phyloP scores from a whole-genome alignment of 2,329 filamentous ascomycete genomes.

The Sporothrix brunneoviolacea region DNA sequence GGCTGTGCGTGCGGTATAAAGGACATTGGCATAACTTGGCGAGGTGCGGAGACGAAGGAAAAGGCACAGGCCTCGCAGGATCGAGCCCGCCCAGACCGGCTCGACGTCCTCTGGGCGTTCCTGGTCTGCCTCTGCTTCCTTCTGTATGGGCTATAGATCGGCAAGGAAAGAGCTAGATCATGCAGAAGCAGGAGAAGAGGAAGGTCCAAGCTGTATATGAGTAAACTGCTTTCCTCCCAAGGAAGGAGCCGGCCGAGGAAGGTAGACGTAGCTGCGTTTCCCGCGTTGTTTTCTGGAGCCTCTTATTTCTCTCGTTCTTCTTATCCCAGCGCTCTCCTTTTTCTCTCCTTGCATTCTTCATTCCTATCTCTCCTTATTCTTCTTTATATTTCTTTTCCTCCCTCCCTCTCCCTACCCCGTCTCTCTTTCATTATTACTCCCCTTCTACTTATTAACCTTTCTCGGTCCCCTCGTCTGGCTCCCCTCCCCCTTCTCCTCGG shows the following conservation, averaged over 20 bases:
- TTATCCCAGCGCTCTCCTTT: not conserved
- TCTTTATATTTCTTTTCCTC: not conserved
- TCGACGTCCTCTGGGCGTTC: no score
- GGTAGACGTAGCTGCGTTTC: not conserved
- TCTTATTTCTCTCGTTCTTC: not conserved
- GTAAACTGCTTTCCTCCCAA: not conserved
- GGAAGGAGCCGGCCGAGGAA: constrained; percentile 1
- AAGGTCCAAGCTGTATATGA: constrained; percentile 1
- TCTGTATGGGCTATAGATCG: not conserved
- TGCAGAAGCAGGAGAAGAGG: not conserved
- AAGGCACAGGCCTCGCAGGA: no score
- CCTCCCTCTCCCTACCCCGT: no score
- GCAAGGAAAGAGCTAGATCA: not conserved
- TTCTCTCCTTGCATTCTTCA: not conserved
- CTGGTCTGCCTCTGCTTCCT: no score
- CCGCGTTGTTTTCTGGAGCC: not conserved
- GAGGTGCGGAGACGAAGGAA: no score
- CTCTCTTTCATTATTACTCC: no score
- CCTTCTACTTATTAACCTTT: not conserved
- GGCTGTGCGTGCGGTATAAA: not conserved
- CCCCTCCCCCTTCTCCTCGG: not conserved
- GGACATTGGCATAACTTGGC: no score
- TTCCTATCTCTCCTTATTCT: not conserved
- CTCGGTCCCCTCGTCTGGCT: not conserved
- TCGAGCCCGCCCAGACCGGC: no score